phyloP scores from a whole-genome alignment of 148 eudicot genomes.

The Diospyros kaki region DNA sequence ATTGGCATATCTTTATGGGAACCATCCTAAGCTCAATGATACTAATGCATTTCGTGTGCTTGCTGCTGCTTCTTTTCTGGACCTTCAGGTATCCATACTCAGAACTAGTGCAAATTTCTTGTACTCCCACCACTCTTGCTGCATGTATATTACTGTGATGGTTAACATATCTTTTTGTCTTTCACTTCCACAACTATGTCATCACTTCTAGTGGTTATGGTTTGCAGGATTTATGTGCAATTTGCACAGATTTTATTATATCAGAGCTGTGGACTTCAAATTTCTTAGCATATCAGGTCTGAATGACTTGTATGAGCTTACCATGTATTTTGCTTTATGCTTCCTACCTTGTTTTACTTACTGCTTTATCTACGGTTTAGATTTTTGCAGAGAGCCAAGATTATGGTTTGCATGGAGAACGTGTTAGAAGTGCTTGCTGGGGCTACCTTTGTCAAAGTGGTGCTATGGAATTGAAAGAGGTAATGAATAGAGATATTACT shows the following conservation, averaged over 20 bases:
- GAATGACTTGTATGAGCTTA: slow-evolving; percentile 17
- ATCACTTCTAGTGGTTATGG: background rate
- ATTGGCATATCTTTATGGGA: slow-evolving; percentile 91
- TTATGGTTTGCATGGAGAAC: slow-evolving; percentile 91
- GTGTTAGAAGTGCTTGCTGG: slow-evolving; percentile 99
- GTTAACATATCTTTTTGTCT: slow-evolving; percentile 1
- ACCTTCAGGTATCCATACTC: slow-evolving; percentile 74
- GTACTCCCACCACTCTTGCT: slow-evolving; percentile 1
- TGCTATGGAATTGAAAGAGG: slow-evolving; percentile 94
- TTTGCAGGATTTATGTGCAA: slow-evolving; percentile 91
- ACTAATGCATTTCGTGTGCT: slow-evolving; percentile 92
- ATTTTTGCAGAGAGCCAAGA: slow-evolving; percentile 97
- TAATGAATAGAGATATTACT: slow-evolving; percentile 17
- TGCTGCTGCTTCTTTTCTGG: slow-evolving; percentile 99
- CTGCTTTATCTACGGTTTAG: slow-evolving; percentile 26
- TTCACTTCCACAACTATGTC: background rate
- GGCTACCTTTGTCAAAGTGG: slow-evolving; percentile 99
- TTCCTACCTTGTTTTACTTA: slow-evolving; percentile 7
- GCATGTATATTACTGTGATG: background rate
- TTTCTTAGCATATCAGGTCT: slow-evolving; percentile 93
- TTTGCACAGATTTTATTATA: slow-evolving; percentile 95
- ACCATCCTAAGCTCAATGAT: slow-evolving; percentile 90
- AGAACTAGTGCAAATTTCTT: background rate
- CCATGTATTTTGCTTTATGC: slow-evolving; percentile 7
- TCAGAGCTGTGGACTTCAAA: slow-evolving; percentile 97